Base-by-base conservation (phyloP, 1,139 yeast species). In the Zhuliangozyma parablackwelliae region DNA sequence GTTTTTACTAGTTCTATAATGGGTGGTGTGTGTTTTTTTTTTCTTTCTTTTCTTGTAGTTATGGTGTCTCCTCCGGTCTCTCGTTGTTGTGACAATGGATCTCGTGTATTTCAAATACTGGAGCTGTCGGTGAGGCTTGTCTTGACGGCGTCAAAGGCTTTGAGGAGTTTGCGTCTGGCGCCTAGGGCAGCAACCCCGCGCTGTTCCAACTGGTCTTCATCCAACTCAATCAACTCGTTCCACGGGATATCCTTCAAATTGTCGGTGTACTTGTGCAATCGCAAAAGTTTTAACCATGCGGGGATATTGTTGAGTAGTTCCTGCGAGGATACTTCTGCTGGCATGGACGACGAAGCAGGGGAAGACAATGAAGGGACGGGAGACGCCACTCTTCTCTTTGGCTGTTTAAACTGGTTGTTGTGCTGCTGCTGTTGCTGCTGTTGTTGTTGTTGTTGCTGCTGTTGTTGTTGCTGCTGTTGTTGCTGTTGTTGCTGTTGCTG, bases 111-210 rank as follows among this genome's bases (percentile, higher is more conserved):
- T 16, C 16, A 16, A 16, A 16, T 16, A 16, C 16, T 16, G 16
- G 16, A 16, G 16, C 16, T 16, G 16, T 16, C 16, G 16, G 16
- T 4, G 16, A 16, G 16, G 16, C 4, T 16, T 16, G 16, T 4
- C 16, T 16, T 16, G 33, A 90, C 95, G 39, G 82, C 82, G 44
- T 82, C 88, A 65, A 92, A 92, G 29, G 96, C 95, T 64, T 94
- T 92, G 51, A 92, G 65, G 56, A 92, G 73, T 61, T 92, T 92
- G 43, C 97, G 77, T 47, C 98, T 73, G 1, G 98, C 98, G 7
- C 98, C 98, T 47, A 92, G 72, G 0, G 98, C 97, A 47, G 80
- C 77, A 33, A 92, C 96, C 6, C 99, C 98, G 42, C 80, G 73
- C 5, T 72, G 71, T 49, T 83, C 90, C 51, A 94, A 70, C 40